These are phyloP conservation scores for Nadsonia commutata DNA, from an alignment of 1,139 yeast species.

Conservation along the genomic window DNA sequence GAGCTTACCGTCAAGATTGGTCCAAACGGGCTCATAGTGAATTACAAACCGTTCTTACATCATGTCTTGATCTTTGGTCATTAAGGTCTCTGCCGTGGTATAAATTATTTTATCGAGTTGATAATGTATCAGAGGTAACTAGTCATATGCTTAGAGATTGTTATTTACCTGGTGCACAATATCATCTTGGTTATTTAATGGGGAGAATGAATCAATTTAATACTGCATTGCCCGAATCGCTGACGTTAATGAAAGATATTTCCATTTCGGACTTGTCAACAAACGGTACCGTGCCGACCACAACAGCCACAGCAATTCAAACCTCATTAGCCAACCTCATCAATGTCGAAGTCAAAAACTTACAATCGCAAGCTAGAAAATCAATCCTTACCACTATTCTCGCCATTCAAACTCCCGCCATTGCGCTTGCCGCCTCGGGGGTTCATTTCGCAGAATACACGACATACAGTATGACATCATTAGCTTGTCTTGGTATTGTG, in stretches of 20 bases:
- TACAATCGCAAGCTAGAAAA: no score
- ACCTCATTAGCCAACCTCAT: no score
- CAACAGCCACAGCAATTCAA: no score
- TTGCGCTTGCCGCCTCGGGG: not conserved
- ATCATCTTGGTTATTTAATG: slow-evolving; percentile 17
- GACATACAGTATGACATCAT: not conserved
- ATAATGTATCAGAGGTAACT: slow-evolving; percentile 21
- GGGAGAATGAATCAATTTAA: slow-evolving; percentile 23
- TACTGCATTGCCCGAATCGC: no score
- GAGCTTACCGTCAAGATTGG: slow-evolving; percentile 20
- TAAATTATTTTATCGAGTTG: slow-evolving; percentile 24
- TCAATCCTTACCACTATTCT: not conserved
- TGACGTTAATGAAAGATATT: no score
- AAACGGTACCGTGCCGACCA: no score
- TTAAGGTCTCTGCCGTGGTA: slow-evolving; percentile 22
- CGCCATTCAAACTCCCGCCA: not conserved
- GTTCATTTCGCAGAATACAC: not conserved
- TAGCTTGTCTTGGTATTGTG: not conserved
- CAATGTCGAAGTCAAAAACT: no score
- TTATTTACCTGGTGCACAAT: slow-evolving; percentile 20
- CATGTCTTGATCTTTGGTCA: slow-evolving; percentile 14
- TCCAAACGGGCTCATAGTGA: slow-evolving; percentile 24
- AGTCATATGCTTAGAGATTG: slow-evolving; percentile 10
- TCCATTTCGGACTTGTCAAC: no score
- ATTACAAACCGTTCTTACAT: slow-evolving; percentile 20